phyloP scores from a whole-genome alignment of 75 land plant genomes.

The Cupressus sempervirens region DNA sequence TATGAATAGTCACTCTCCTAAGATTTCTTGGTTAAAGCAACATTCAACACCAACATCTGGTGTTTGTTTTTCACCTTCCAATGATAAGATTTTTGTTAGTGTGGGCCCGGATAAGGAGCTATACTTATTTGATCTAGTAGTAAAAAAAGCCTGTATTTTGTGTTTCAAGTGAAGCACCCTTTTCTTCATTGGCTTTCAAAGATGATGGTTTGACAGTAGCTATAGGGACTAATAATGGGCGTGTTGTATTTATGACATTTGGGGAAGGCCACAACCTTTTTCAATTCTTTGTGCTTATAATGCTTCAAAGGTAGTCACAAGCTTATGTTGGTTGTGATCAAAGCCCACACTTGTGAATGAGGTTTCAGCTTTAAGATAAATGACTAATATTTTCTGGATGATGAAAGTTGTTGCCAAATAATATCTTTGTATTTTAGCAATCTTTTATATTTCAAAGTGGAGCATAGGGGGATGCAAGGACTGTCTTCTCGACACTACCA shows the following conservation, averaged over 20 bases:
- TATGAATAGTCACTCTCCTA: slow-evolving; percentile 82
- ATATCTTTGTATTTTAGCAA: too few relatives aligned
- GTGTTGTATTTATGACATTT: slow-evolving; percentile 94
- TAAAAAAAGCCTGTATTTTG: slow-evolving; percentile 65
- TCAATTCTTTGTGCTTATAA: slow-evolving; percentile 84
- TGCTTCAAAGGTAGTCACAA: slow-evolving; percentile 84
- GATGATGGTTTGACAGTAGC: slow-evolving; percentile 88
- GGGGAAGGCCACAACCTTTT: slow-evolving; percentile 84
- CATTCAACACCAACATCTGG: slow-evolving; percentile 96
- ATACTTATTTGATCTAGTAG: slow-evolving; percentile 67
- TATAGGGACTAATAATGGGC: slow-evolving; percentile 91
- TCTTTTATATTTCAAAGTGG: too few relatives aligned
- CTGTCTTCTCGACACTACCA: too few relatives aligned
- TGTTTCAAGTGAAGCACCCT: slow-evolving; percentile 80
- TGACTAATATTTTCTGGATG: too few relatives aligned
- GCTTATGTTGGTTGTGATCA: too few relatives aligned
- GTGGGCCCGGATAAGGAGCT: slow-evolving; percentile 92
- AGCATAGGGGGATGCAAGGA: too few relatives aligned
- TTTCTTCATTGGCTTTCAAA: slow-evolving; percentile 80
- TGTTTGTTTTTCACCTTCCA: slow-evolving; percentile 79
- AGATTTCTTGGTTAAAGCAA: slow-evolving; percentile 95
- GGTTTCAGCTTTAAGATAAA: too few relatives aligned
- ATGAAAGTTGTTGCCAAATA: too few relatives aligned
- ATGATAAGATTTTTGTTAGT: slow-evolving; percentile 91
- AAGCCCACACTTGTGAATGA: too few relatives aligned